These are phyloP conservation scores for Fusarium praegraminearum DNA, from an alignment of 2,329 filamentous ascomycete species.

Conservation along the genomic window DNA sequence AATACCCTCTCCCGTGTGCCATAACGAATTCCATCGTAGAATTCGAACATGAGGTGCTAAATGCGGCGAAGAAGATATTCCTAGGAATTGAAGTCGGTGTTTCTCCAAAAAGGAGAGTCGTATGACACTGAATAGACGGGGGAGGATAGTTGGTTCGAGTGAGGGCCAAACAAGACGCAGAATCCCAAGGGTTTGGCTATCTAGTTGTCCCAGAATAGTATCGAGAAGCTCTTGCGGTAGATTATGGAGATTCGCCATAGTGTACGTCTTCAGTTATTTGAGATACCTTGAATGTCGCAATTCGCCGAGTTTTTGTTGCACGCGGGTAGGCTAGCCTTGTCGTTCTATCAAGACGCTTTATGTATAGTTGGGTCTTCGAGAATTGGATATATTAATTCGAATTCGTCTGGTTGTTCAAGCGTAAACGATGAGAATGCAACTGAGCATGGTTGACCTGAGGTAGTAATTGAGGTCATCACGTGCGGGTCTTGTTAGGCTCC, in stretches of 20 bases:
- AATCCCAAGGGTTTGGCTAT: neutral
- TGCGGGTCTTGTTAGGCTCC: neutral
- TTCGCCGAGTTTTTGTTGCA: neutral
- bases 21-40: neutral
- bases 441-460: neutral
- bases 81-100: neutral
- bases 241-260: neutral
- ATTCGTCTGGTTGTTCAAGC: neutral
- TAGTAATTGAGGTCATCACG: neutral
- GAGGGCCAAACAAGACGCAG: neutral
- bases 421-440: neutral
- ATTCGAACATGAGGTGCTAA: neutral
- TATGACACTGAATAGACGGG: neutral
- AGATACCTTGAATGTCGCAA: neutral
- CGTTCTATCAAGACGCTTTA: neutral
- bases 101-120: neutral
- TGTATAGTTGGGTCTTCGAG: neutral
- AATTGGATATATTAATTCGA: neutral
- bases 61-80: neutral
- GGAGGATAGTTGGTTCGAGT: neutral
- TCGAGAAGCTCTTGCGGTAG: neutral
- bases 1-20: neutral
- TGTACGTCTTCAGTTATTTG: neutral
- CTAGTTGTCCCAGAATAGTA: neutral
- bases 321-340: neutral